These are phyloP conservation scores for Trichocladium antarcticum DNA, from an alignment of 495 filamentous ascomycete species.

Conservation along the genomic window DNA sequence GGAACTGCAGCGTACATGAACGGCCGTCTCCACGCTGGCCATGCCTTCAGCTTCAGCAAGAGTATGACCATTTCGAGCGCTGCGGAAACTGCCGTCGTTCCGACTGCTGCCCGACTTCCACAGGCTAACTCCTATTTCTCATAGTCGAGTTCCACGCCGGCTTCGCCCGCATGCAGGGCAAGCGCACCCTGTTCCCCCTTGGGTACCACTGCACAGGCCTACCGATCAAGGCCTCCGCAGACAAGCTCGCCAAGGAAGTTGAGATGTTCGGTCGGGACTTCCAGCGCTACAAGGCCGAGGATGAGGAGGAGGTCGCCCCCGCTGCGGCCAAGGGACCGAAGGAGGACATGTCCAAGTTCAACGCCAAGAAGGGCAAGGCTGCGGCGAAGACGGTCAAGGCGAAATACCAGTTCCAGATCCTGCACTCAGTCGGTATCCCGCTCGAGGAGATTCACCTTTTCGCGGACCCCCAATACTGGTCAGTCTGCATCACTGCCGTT, in stretches of 20 bases:
- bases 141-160: conserved; percentile 80
- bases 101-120: conserved; percentile 34
- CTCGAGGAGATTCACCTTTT: conserved; percentile 82
- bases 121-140: conserved; percentile 44
- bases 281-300: conserved; percentile 56
- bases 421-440: conserved; percentile 67
- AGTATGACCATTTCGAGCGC: conserved; percentile 76
- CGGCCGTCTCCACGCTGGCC: conserved; percentile 82
- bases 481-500: conserved; percentile 36
- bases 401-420: conserved; percentile 47
- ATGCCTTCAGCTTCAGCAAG: conserved; percentile 81
- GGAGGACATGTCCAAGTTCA: conserved; percentile 82
- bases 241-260: conserved; percentile 84
- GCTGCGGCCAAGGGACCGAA: conserved; percentile 26
- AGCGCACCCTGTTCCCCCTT: conserved; percentile 72
- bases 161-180: conserved; percentile 79
- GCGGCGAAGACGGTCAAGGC: conserved; percentile 82
- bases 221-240: conserved; percentile 94
- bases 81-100: no score
- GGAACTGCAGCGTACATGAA: conserved; percentile 61
- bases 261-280: conserved; percentile 83
- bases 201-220: conserved; percentile 97
- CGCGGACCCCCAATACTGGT: conserved; percentile 70
- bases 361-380: conserved; percentile 87
- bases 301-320: conserved; percentile 27